phyloP scores from a whole-genome alignment of 306 rosid genomes.

The Vachellia collinsii region DNA sequence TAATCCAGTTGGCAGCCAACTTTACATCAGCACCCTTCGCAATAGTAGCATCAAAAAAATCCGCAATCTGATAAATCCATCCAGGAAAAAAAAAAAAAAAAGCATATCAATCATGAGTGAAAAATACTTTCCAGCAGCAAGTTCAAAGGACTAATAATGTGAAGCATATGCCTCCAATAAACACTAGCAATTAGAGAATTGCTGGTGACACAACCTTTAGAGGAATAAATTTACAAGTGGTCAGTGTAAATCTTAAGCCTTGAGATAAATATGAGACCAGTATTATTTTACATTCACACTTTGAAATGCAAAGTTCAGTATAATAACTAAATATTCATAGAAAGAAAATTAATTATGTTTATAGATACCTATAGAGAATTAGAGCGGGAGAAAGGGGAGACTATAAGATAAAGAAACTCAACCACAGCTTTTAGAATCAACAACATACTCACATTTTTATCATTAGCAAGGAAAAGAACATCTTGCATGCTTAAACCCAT shows the following conservation, averaged over 20 bases:
- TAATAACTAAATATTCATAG: constrained; percentile 5
- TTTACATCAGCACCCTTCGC: constrained; percentile 84
- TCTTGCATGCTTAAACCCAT: constrained; percentile 96
- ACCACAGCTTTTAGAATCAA: constrained; percentile 6
- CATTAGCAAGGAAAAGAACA: constrained; percentile 87
- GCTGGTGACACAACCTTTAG: neutral
- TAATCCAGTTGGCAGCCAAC: constrained; percentile 93
- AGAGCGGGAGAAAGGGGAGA: neutral
- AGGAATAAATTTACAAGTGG: neutral
- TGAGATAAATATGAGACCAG: neutral
- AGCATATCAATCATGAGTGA: constrained; percentile 30
- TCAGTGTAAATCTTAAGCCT: neutral
- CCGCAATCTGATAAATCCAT: constrained; percentile 66
- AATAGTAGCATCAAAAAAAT: constrained; percentile 79
- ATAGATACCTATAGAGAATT: neutral
- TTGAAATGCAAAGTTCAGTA: neutral
- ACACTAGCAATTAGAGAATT: constrained; percentile 1
- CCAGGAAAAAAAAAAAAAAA: constrained; percentile 32
- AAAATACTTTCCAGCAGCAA: constrained; percentile 24
- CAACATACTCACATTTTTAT: constrained; percentile 68
- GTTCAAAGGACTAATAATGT: constrained; percentile 7
- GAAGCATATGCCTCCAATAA: constrained; percentile 21
- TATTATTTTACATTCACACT: neutral
- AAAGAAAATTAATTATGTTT: neutral
- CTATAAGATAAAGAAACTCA: neutral